Percentiles rank a stretch among this genome's conserved stretches.
Conservation (phyloP, 345 rosid species). For the Gossypium bickii region DNA sequence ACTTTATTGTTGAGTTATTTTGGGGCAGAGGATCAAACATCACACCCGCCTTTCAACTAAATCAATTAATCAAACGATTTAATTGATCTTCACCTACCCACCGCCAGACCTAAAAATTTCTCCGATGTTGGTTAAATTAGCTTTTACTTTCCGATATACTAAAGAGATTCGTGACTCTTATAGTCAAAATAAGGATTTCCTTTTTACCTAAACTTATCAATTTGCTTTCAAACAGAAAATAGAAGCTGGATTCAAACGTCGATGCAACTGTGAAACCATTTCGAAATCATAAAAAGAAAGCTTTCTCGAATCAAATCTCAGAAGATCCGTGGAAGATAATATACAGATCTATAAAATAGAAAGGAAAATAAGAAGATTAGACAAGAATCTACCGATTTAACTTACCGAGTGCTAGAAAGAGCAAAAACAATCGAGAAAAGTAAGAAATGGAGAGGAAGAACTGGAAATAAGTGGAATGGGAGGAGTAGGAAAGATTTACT, state of each 20-base stretch:
- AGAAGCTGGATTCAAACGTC: neutral
- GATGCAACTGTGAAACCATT: neutral
- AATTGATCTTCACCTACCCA: neutral
- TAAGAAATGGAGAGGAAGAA: slow-evolving; percentile 5
- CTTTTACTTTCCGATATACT: neutral
- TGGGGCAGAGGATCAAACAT: too few species aligned
- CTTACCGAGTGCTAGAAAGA: neutral
- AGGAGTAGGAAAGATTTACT: slow-evolving; percentile 12
- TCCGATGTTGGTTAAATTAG: neutral
- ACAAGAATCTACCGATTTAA: neutral
- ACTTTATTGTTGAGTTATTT: too few species aligned
- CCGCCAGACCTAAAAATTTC: neutral
- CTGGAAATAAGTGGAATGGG: slow-evolving; percentile 10
- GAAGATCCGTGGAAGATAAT: neutral
- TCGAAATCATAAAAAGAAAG: neutral
- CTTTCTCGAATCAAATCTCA: neutral
- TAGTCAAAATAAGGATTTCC: neutral
- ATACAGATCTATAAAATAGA: neutral
- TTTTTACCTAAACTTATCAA: neutral
- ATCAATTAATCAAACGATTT: too few species aligned
- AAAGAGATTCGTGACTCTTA: neutral
- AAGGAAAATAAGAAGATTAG: neutral
- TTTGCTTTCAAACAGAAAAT: neutral
- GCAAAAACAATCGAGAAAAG: neutral
- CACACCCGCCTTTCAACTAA: too few species aligned